Base-by-base conservation (phyloP, 495 filamentous ascomycete species). In the Thermochaetoides thermophila region DNA sequence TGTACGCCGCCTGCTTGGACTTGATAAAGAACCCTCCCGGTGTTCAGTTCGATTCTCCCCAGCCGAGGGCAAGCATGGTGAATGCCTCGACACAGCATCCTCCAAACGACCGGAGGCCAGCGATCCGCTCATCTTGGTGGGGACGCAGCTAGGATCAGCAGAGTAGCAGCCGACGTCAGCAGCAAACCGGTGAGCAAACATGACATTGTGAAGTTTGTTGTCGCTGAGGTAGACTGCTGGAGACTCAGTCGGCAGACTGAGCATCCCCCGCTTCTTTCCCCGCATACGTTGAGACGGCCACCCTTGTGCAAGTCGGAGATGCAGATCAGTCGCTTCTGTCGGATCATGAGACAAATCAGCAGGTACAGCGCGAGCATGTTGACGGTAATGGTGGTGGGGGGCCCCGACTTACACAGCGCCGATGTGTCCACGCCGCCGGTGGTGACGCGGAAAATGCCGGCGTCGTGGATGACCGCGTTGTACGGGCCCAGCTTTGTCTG, bases 331-430 rank as follows among this genome's bases (percentile, higher is more conserved):
- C 64, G 51, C 24, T 58, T 67, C 10, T 70, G 69, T 27, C 46
- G 50, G 4, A 64, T 47, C 60, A 71, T 65, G 13, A 71, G 49
- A 32, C 57, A 69, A 0, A 68, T 66, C 10, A 76, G 45, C 21
- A 74, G 59, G 35, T 73, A 77, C 10, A 70, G 70, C 17, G 70
- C 69, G 0, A 77, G 43, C 0, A 57, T 67, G 42, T 75, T 76
- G 22, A 72, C 63, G 2, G 68, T 59, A 32, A 75, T 73, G 0
- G 67, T 53, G 1, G 56, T 57, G 0, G 68, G 63, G n/a, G n/a
- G n/a, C n/a, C n/a, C n/a, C n/a, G n/a, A n/a, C n/a, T n/a, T n/a
- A n/a, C n/a, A n/a, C 18, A 72, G 52, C 27, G 73, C 62, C 10
- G 56, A 52, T 15, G 57, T 55, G 11, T 32, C 43, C 16, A 33